Base-by-base conservation (phyloP, 2,329 filamentous ascomycete species). In the Colletotrichum navitas region DNA sequence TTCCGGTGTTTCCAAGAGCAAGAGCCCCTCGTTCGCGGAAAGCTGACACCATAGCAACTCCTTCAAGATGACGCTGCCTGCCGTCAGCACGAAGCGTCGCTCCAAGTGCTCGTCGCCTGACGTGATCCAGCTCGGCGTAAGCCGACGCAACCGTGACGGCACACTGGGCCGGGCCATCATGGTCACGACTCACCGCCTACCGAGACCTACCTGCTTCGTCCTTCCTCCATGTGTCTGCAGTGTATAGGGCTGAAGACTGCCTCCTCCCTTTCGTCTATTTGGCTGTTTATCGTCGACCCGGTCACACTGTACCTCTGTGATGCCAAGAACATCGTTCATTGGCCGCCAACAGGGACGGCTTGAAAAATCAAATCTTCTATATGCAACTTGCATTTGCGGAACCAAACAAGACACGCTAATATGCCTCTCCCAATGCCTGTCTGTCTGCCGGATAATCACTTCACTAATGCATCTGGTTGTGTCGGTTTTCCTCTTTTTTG, bases 351-450 rank as follows among this genome's bases (percentile, higher is more conserved):
- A 4, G 11, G 47, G 34, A n/a, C 56, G 6, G 47, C 36, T 34
- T 34, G 36, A 34, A 12, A 49, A 32, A 34, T 41, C 16, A 11
- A 16, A 55, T 59, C 54, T 63, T 64, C 39, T 68, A 63, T 55
- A 60, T 63, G 59, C 21, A 55, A 43, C 21, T 55, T 56, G 52
- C 45, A 63, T 34, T 32, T 55, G 39, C 24, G 32, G 54, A 68
- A 72, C 55, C 59, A 68, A 63, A 58, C 36, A 66, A 62, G 49
- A 67, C 68, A 58, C 64, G 68, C 68, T 66, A 26, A 39, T 29
- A 68, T 68, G 59, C 58, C 56, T 58, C 64, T 61, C 59, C 45
- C 45, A 56, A 65, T 65, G n/a, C 34, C 58, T 62, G 43, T 10
- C 45, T 47, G 41, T 24, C 64, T 62, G 52, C 32, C 36, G 52